Conservation (phyloP, 2,329 filamentous ascomycete genomes). For the Alternaria sp. region DNA sequence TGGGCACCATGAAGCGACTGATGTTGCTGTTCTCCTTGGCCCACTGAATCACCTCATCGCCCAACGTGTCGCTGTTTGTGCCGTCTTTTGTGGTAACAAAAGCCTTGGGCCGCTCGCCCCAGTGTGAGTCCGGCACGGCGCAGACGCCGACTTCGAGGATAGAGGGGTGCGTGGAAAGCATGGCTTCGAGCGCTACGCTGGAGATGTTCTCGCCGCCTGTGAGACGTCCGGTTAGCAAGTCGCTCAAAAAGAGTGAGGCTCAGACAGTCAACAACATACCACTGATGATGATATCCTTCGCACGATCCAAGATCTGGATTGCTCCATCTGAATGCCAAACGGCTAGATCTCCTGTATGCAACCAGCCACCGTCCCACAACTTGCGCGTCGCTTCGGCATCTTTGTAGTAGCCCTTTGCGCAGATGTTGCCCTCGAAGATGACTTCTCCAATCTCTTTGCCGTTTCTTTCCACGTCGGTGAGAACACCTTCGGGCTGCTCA, state of each 20-base stretch:
- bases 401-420: conserved; percentile 89
- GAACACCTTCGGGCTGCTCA: conserved; percentile 69
- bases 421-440: conserved; percentile 90
- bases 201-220: conserved; percentile 95
- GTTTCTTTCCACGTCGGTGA: conserved; percentile 72
- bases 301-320: conserved; percentile 88
- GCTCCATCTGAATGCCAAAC: conserved; percentile 92
- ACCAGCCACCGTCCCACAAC: conserved; percentile 83
- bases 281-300: conserved; percentile 98
- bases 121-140: conserved; percentile 83
- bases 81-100: conserved; percentile 78
- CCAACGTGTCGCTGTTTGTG: conserved; percentile 61
- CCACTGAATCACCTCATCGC: conserved; percentile 81
- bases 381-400: conserved; percentile 84
- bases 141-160: conserved; percentile 93
- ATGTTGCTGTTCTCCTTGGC: conserved; percentile 81
- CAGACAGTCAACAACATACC: conserved; percentile 58
- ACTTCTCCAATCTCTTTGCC: conserved; percentile 83
- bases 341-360: conserved; percentile 90
- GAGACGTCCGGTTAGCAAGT: neutral
- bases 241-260: neutral
- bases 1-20: conserved; percentile 85
- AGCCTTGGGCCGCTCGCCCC: conserved; percentile 96
- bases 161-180: conserved; percentile 86
- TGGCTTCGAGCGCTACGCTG: conserved; percentile 86